Conservation (phyloP, 1,284 basidiomycete species). For the Malassezia arunalokei region DNA sequence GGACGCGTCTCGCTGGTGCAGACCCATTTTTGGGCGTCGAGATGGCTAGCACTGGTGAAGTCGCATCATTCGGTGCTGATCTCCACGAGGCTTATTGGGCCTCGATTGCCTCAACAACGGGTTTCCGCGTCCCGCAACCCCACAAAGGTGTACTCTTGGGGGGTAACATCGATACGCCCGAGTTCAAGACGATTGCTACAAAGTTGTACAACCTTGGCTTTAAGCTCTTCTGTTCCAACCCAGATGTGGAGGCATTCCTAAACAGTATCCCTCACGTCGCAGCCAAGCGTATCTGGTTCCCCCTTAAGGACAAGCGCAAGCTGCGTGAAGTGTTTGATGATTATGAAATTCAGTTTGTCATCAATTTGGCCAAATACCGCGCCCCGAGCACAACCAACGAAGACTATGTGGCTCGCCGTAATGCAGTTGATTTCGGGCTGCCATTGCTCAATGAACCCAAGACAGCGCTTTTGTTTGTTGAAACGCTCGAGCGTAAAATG, state of each 20-base stretch:
- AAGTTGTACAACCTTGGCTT: slow-evolving; percentile 57
- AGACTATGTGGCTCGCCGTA: slow-evolving; percentile 75
- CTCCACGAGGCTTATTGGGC: slow-evolving; percentile 96
- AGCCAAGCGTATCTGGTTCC: slow-evolving; percentile 87
- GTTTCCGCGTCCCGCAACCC: slow-evolving; percentile 73
- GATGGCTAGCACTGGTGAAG: slow-evolving; percentile 98
- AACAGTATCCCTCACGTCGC: slow-evolving; percentile 51
- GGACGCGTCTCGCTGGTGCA: slow-evolving; percentile 82
- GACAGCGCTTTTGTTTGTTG: slow-evolving; percentile 79
- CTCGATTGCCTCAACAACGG: slow-evolving; percentile 71
- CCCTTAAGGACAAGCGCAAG: slow-evolving; percentile 90
- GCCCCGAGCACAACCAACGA: slow-evolving; percentile 72
- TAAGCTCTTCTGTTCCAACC: slow-evolving; percentile 78
- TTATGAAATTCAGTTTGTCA: slow-evolving; percentile 85
- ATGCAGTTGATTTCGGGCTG: slow-evolving; percentile 46
- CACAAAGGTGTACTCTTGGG: slow-evolving; percentile 71
- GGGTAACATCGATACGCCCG: slow-evolving; percentile 68
- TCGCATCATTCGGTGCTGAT: slow-evolving; percentile 90
- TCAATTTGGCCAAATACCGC: slow-evolving; percentile 78
- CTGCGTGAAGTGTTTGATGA: slow-evolving; percentile 71
- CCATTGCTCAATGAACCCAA: slow-evolving; percentile 83
- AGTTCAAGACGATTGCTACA: slow-evolving; percentile 68
- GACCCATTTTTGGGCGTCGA: slow-evolving; percentile 62
- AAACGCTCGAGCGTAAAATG: slow-evolving; percentile 77
- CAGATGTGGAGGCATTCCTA: slow-evolving; percentile 67